Base-by-base conservation (phyloP, 768 basidiomycete genomes). In the Tylopilus sp. region DNA sequence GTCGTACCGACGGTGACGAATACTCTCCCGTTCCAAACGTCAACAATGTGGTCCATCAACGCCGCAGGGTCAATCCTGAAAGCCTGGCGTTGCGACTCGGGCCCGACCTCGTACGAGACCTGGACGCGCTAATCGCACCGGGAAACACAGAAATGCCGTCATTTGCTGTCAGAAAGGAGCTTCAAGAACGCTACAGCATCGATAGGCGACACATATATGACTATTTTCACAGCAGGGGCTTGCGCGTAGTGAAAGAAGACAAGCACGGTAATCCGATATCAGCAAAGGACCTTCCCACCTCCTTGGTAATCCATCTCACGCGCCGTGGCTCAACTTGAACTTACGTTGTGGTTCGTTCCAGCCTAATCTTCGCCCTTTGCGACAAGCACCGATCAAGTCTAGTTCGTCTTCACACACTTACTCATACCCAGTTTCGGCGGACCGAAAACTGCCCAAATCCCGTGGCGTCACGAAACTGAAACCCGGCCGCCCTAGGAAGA, bases 201-300 rank as follows among this genome's bases (percentile, higher is more conserved):
- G 86, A 88, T 64, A 74, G 86, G 57, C 72, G 86, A 57, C 86
- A 86, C 58, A 81, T 88, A 56, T 88, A 88, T 62, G 86, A 88
- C 67, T 88, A 88, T 66, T 88, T 86, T 68, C 86, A 88, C 67
- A 77, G 75, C 60, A 71, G 75, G 59, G 79, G 82, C 35, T 60
- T 84, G 53, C 80, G 82, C 25, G 82, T 83, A 23, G 78, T 81
- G 21, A 84, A 82, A 58, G 81, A 84, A 61, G 82, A 83, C 57
- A 81, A 79, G 56, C 77, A 81, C 50, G 75, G 75, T 4, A 81
- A 83, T 62, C 64, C 78, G 44, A 71, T 74, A 45, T 13, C 51
- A 4, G 48, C 43, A 6, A 69, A 53, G 39, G 67, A 70, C 6
- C 17, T 45, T 51, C 47, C 50, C 48, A 49, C 47, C 13, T 39